Base-by-base conservation (phyloP, 2,329 filamentous ascomycete species). In the Penicillium sp. region DNA sequence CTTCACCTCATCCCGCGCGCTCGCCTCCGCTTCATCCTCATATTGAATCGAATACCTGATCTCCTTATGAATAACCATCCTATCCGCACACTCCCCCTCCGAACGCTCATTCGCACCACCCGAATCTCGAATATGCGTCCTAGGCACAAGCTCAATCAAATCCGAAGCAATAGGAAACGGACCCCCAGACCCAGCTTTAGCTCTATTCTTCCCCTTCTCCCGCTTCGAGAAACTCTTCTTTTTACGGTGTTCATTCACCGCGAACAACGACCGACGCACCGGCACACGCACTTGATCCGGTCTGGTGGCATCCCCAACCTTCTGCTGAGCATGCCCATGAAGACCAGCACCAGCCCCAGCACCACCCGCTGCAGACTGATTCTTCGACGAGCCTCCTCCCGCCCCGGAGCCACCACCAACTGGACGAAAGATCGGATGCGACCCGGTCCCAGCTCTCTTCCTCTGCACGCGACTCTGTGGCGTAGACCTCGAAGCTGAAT, bases 41-140 rank as follows among this genome's bases (percentile, higher is more conserved):
- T 59, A 66, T 49, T 66, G 58, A 34, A 66, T 53, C 4, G 62
- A 59, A 42, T 64, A 66, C 36, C 59, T 54, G 28, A 69, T 56
- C 45, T 69, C 65, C 49, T 69, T 69, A 39, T 60, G 58, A 37
- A 69, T 69, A 22, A 67, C 62, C 66, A 69, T 66, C 49, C 49
- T 59, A 22, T 59, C 53, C 8, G 40, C 30, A 29, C 49, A 53
- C 9, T 55, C 40, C 38, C 41, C 41, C 13, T 56, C 50, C 14
- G 41, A 57, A 10, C 50, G 55, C 30, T 54, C 51, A 45, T 55
- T 58, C 12, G 22, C 48, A 13, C 25, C 18, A 47, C 52, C 47
- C 13, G 25, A 40, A 25, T 35, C 28, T 9, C 52, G 41, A 27
- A 11, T 43, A 50, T 44, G 37, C 25, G 46, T 34, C 28, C 52